Conservation (phyloP, 2,329 filamentous ascomycete genomes). For the Pseudogymnoascus sp. region DNA sequence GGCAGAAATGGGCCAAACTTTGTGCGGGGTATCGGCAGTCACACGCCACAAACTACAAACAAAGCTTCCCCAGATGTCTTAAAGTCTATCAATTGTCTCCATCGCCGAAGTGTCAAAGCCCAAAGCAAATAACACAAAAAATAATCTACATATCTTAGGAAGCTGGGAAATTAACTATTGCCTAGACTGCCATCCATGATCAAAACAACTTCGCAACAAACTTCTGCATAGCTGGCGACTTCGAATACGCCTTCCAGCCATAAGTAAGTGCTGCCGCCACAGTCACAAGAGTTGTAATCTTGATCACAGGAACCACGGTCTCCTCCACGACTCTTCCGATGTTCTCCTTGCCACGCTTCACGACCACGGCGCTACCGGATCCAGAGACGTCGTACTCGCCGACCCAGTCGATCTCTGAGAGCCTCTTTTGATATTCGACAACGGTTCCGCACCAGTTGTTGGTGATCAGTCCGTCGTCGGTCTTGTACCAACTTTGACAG, state of each 20-base stretch:
- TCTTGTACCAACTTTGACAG: conserved; percentile 52
- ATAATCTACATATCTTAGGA: not conserved
- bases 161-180: not conserved
- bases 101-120: not conserved
- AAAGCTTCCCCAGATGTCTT: not conserved
- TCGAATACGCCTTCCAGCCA: not conserved
- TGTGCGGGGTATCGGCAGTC: not conserved
- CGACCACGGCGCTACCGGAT: conserved; percentile 20
- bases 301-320: conserved; percentile 23
- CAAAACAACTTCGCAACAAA: not conserved
- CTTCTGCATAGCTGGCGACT: not conserved
- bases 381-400: conserved; percentile 37
- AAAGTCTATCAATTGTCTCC: conserved; percentile 2
- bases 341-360: conserved; percentile 23
- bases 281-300: conserved; percentile 12
- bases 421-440: conserved; percentile 45
- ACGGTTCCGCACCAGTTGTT: conserved; percentile 51
- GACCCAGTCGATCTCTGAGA: conserved; percentile 35
- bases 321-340: conserved; percentile 33
- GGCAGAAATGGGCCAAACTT: not conserved
- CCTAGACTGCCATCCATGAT: not conserved
- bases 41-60: not conserved
- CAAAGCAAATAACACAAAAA: not conserved
- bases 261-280: not conserved
- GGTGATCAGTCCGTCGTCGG: conserved; percentile 44